Evolutionary conservation across 2,329 filamentous ascomycete species (phyloP).

Genomic region (Xylariomycetidae sp.): DNA sequence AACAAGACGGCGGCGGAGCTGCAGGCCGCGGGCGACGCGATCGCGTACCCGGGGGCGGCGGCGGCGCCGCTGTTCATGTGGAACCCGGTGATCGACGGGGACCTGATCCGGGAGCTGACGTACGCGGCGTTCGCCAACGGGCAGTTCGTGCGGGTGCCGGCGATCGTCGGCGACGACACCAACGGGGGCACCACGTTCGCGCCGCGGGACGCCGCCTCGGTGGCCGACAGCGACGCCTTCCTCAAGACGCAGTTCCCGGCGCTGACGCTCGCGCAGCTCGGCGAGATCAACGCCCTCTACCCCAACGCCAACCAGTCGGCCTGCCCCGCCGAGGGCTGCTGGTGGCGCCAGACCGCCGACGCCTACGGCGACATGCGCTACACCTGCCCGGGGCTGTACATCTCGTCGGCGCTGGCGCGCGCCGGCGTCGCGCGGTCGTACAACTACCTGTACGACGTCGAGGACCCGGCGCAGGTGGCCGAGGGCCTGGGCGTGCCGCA

Average conservation of each 20-base stretch:
- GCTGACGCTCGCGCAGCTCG: conserved; percentile 44
- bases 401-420: conserved; percentile 34
- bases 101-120: conserved; percentile 43
- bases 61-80: conserved; percentile 44
- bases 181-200: conserved; percentile 62
- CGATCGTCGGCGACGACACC: conserved; percentile 51
- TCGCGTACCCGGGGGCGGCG: conserved; percentile 29
- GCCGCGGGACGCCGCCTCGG: conserved; percentile 39
- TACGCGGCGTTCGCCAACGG: conserved; percentile 43
- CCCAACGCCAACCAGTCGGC: conserved; percentile 39
- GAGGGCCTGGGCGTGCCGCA: conserved; percentile 60
- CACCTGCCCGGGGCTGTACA: conserved; percentile 55
- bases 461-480: conserved; percentile 47
- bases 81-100: conserved; percentile 47
- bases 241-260: conserved; percentile 52
- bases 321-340: conserved; percentile 44
- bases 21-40: conserved; percentile 35
- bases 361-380: conserved; percentile 62
- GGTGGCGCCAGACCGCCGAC: conserved; percentile 52
- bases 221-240: conserved; percentile 46
- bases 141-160: conserved; percentile 47
- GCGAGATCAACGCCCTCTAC: conserved; percentile 48
- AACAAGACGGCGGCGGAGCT: conserved; percentile 34
- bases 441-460: conserved; percentile 66
- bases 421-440: conserved; percentile 39